Evolutionary conservation across 495 filamentous ascomycete species (phyloP).

Genomic region (Penicillium canescens): DNA sequence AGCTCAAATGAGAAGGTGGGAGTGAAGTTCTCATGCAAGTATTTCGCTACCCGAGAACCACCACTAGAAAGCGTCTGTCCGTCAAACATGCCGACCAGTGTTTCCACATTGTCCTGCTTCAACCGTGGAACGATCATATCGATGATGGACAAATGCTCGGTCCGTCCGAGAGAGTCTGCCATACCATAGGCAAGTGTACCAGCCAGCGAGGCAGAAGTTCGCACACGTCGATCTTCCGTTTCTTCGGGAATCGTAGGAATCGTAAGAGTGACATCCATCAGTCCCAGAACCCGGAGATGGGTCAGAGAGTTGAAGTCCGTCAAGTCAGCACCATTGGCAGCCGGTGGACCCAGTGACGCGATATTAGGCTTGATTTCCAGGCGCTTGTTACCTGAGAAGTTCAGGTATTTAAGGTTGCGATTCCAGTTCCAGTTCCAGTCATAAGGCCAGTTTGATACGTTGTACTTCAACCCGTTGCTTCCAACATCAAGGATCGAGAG

Average conservation of each 20-base stretch:
- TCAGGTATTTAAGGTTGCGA: slow-evolving; percentile 89
- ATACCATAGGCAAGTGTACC: slow-evolving; percentile 91
- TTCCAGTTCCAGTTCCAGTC: slow-evolving; percentile 99
- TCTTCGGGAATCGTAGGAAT: slow-evolving; percentile 92
- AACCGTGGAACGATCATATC: slow-evolving; percentile 95
- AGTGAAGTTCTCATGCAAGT: slow-evolving; percentile 90
- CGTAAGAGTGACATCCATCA: slow-evolving; percentile 97
- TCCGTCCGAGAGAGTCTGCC: slow-evolving; percentile 92
- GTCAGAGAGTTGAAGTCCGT: slow-evolving; percentile 86
- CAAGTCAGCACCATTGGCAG: slow-evolving; percentile 66
- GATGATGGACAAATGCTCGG: slow-evolving; percentile 94
- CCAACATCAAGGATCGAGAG: slow-evolving; percentile 89
- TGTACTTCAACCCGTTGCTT: slow-evolving; percentile 97
- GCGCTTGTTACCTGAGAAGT: slow-evolving; percentile 95
- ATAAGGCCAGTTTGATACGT: slow-evolving; percentile 98
- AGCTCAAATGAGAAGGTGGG: slow-evolving; percentile 81
- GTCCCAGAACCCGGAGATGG: slow-evolving; percentile 84
- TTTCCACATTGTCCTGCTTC: slow-evolving; percentile 88
- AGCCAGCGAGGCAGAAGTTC: slow-evolving; percentile 90
- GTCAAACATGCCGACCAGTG: slow-evolving; percentile 91
- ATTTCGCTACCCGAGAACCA: slow-evolving; percentile 94
- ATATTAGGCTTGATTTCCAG: slow-evolving; percentile 92
- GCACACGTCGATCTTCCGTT: slow-evolving; percentile 90
- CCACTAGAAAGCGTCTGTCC: slow-evolving; percentile 80
- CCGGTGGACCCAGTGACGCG: slow-evolving; percentile 41